phyloP scores from a whole-genome alignment of 2,329 filamentous ascomycete genomes.

The Clarireedia homoeocarpa region DNA sequence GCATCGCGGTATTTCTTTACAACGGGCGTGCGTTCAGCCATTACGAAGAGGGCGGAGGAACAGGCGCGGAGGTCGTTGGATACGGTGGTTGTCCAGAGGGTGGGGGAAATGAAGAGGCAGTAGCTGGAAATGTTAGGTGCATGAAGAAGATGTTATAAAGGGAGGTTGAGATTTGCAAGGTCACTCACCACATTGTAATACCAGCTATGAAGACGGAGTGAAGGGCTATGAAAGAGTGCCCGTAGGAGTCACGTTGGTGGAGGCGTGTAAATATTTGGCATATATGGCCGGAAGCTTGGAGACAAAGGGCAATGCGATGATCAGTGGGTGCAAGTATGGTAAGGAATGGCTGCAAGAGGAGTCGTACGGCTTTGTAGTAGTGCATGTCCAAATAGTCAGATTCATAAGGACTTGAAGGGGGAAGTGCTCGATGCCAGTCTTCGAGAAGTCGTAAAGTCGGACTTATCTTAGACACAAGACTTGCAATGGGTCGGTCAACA shows the following conservation, averaged over 20 bases:
- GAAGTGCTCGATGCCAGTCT: conserved; percentile 36
- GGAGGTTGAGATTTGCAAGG: not conserved
- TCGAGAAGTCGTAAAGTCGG: conserved; percentile 38
- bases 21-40: conserved; percentile 37
- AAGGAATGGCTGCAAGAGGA: conserved; percentile 43
- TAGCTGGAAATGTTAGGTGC: conserved; percentile 13
- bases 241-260: conserved; percentile 34
- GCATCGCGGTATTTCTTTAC: conserved; percentile 37
- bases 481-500: conserved; percentile 37
- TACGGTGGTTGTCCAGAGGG: conserved; percentile 22
- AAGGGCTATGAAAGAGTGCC: conserved; percentile 36
- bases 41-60: conserved; percentile 38
- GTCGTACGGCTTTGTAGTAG: conserved; percentile 41
- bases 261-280: conserved; percentile 37
- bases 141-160: not conserved
- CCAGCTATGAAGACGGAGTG: conserved; percentile 38
- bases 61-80: conserved; percentile 31
- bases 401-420: conserved; percentile 28
- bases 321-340: conserved; percentile 38
- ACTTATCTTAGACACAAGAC: conserved; percentile 40
- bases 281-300: conserved; percentile 34
- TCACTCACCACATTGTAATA: conserved; percentile 29
- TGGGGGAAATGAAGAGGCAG: conserved; percentile 21
- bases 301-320: conserved; percentile 38
- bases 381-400: conserved; percentile 41